Evolutionary conservation across 2,329 filamentous ascomycete genomes (phyloP).

Genomic region (Geoglossum cookeanum): DNA sequence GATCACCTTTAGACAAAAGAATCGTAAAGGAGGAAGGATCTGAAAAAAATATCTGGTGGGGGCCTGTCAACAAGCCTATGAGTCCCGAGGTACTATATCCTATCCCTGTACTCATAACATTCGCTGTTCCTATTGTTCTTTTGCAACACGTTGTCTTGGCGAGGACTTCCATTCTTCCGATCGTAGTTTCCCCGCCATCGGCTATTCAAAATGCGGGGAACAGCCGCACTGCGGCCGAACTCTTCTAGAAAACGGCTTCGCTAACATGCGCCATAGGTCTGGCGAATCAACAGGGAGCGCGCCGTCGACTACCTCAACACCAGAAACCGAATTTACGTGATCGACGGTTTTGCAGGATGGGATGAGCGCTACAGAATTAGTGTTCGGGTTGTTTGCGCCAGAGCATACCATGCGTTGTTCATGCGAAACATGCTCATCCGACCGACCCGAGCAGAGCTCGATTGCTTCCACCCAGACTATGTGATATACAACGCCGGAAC

Average conservation of each 20-base stretch:
- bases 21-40: slow-evolving; percentile 84
- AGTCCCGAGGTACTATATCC: slow-evolving; percentile 64
- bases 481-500: slow-evolving; percentile 98
- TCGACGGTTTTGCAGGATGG: slow-evolving; percentile 96
- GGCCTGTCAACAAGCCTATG: slow-evolving; percentile 99
- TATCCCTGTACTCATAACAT: slow-evolving; percentile 6
- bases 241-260: neutral
- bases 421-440: slow-evolving; percentile 99
- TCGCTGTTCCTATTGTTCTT: neutral
- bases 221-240: slow-evolving; percentile 11
- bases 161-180: neutral
- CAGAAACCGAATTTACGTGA: slow-evolving; percentile 92
- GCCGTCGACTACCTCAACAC: slow-evolving; percentile 99
- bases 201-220: slow-evolving; percentile 1
- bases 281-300: slow-evolving; percentile 98
- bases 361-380: slow-evolving; percentile 95
- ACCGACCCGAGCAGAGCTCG: slow-evolving; percentile 72
- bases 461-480: slow-evolving; percentile 97
- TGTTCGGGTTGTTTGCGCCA: slow-evolving; percentile 93
- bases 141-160: neutral
- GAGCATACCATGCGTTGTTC: slow-evolving; percentile 98
- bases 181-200: neutral
- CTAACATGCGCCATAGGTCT: slow-evolving; percentile 44
- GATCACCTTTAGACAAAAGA: slow-evolving; percentile 92
- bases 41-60: slow-evolving; percentile 94